Conservation (phyloP, 1,284 basidiomycete genomes). For the Rhizoctonia solani region DNA sequence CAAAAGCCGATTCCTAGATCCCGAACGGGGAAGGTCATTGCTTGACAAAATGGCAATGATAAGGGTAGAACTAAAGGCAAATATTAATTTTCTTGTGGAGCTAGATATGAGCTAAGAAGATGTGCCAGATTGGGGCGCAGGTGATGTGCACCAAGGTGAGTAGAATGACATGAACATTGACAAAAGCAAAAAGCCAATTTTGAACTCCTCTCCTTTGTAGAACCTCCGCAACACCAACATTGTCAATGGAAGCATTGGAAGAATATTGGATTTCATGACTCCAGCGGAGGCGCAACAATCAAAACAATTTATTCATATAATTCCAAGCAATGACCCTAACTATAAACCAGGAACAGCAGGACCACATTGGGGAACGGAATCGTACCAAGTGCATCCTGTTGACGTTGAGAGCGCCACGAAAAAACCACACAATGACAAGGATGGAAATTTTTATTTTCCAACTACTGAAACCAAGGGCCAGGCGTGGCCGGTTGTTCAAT, state of each 20-base stretch:
- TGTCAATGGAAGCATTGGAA: neutral
- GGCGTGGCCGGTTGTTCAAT: too few relatives aligned
- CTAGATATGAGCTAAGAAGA: neutral
- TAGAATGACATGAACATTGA: neutral
- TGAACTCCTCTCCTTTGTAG: slow-evolving; percentile 4
- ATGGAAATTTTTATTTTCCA: too few relatives aligned
- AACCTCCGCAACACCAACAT: slow-evolving; percentile 20
- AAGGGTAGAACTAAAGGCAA: neutral
- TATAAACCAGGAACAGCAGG: too few relatives aligned
- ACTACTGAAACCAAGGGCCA: too few relatives aligned
- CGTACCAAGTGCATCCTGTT: too few relatives aligned
- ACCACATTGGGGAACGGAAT: too few relatives aligned
- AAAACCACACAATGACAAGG: too few relatives aligned
- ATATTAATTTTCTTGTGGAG: neutral
- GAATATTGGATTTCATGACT: neutral
- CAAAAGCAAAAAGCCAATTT: neutral
- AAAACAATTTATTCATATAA: too few relatives aligned
- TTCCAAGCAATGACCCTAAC: too few relatives aligned
- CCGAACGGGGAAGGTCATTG: neutral
- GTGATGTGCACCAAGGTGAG: slow-evolving; percentile 35
- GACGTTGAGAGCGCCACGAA: too few relatives aligned
- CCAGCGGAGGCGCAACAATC: too few relatives aligned
- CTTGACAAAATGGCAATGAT: neutral
- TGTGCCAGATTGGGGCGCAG: slow-evolving; percentile 35
- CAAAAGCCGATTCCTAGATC: neutral